Base-by-base conservation (phyloP, 1,139 yeast genomes). In the Wickerhamomyces sp. region DNA sequence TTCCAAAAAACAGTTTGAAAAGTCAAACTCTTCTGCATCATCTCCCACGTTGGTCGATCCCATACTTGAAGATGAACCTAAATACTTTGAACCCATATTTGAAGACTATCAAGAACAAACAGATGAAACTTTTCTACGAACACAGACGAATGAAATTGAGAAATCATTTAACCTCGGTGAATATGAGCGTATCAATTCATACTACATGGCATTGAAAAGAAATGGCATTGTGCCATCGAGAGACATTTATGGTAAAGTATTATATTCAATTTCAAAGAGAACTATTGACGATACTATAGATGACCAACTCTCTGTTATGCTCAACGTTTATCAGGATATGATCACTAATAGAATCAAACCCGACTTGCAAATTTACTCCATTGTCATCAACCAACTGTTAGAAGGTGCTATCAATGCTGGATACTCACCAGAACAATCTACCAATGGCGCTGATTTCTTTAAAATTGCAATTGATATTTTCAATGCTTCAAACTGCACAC, bases 271-370 rank as follows among this genome's bases (percentile, higher is more conserved):
- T 15, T 51, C 60, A 20, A 46, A 48, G 28, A 59, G 71, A 49
- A 51, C 55, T 16, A 51, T 65, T 40, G 62, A 61, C 33, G 70
- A 67, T 47, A 58, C 71, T 20, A 46, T 65, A 7, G 76, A 72
- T 46, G 69, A 67, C 35, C 68, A 65, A 51, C 65, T 82, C 52
- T 81, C 86, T 4, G 76, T 71, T 39, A 57, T 83, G 44, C 63
- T 83, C 46, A 80, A 79, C 14, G 77, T 81, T 29, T 83, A 83
- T 56, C 85, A 82, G 40, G 89, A 81, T 52, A 61, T 81, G 51
- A 65, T 83, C 20, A 53, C 67, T 22, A 67, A 67, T 43, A 65
- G 62, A 40, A 46, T 78, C 30, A 79, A 76, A 51, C 92, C 92
- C 17, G 67, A 71, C 29, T 51, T 55, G 29, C 65, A 65, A 24